phyloP scores from a whole-genome alignment of 768 basidiomycete species.

The Auriscalpium orientale region DNA sequence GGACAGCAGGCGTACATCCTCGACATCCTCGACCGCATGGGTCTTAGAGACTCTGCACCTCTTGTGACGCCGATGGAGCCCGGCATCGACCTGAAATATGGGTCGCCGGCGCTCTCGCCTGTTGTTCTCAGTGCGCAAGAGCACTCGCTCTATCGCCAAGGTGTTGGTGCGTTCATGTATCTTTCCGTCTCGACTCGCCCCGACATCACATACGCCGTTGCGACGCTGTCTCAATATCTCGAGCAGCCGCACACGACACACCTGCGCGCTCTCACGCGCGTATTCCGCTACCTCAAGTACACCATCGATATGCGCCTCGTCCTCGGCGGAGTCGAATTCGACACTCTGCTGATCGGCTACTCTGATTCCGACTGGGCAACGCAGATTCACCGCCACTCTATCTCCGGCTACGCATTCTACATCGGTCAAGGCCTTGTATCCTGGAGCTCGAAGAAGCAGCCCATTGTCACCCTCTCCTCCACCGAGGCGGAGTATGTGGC shows the following conservation, averaged over 20 bases:
- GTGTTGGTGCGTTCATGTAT: constrained; percentile 29
- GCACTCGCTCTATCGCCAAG: constrained; percentile 20
- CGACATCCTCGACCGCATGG: constrained; percentile 16
- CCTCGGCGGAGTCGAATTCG: not conserved
- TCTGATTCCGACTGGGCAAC: not conserved
- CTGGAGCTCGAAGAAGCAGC: not conserved
- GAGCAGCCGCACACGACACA: not conserved
- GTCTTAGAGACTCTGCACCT: constrained; percentile 3
- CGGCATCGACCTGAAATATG: not conserved
- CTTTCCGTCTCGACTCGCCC: constrained; percentile 25
- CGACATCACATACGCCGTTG: constrained; percentile 26
- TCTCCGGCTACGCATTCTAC: not conserved
- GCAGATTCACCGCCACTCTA: not conserved
- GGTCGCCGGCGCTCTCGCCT: not conserved
- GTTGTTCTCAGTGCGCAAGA: constrained; percentile 18
- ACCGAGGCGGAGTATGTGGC: constrained; percentile 3
- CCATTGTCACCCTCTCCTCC: not conserved
- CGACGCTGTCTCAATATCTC: not conserved
- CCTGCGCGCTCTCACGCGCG: not conserved
- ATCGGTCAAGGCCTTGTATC: not conserved
- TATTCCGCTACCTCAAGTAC: not conserved
- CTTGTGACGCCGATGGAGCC: constrained; percentile 10
- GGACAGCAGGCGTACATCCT: constrained; percentile 10
- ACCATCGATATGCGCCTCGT: not conserved
- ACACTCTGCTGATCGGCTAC: not conserved